Percentiles rank a stretch among this genome's conserved stretches.
These are phyloP conservation scores for Fusarium nisikadoi DNA, from an alignment of 2,329 filamentous ascomycete genomes.

Conservation along the genomic window DNA sequence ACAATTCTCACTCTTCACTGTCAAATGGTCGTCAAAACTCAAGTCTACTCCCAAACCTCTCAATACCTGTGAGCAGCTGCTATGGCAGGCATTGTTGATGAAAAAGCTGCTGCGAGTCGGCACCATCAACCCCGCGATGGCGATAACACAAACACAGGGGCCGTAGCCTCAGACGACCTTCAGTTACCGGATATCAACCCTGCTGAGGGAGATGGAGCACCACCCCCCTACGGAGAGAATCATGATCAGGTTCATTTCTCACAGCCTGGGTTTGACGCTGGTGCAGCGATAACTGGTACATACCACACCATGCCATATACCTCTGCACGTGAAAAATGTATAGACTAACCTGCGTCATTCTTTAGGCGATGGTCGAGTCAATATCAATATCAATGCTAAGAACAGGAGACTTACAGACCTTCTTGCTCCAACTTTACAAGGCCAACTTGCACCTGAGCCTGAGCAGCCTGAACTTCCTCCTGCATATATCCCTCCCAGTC, in stretches of 20 bases:
- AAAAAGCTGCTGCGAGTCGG: conserved; percentile 40
- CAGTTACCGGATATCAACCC: conserved; percentile 55
- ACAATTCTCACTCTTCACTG: neutral
- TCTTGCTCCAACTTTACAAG: conserved; percentile 71
- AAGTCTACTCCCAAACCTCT: neutral
- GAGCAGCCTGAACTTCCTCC: conserved; percentile 64
- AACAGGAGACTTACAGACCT: conserved; percentile 73
- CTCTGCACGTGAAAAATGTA: neutral
- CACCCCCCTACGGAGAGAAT: conserved; percentile 69
- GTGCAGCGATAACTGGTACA: conserved; percentile 68
- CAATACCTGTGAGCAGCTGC: conserved; percentile 1
- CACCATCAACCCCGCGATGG: conserved; percentile 31
- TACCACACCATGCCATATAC: conserved; percentile 41
- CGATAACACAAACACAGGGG: conserved; percentile 38
- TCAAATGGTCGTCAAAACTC: neutral
- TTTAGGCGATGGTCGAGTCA: conserved; percentile 77
- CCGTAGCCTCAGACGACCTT: conserved; percentile 54
- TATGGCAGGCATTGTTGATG: conserved; percentile 46
- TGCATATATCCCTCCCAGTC: conserved; percentile 77
- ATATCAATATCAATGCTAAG: conserved; percentile 82
- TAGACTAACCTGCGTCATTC: conserved; percentile 31
- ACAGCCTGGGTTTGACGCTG: conserved; percentile 71
- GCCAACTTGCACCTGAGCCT: conserved; percentile 63
- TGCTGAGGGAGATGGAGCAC: conserved; percentile 54
- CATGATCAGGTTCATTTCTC: conserved; percentile 68